Percentiles rank a stretch among this genome's conserved stretches.
These are phyloP conservation scores for Geranium incanum DNA, from an alignment of 441 rosid species.

Conservation along the genomic window DNA sequence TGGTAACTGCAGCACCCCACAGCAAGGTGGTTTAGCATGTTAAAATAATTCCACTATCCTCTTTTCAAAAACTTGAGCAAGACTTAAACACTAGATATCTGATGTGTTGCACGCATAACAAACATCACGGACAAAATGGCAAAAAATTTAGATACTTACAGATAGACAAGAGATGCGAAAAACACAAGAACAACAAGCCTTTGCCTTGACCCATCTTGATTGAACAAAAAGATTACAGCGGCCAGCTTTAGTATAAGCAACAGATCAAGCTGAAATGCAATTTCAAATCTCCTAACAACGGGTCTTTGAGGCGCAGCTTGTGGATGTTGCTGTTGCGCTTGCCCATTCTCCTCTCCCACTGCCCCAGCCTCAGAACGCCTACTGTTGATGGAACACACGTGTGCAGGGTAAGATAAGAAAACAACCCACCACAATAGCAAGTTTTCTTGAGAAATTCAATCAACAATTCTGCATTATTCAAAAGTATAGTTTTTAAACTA, in stretches of 20 bases:
- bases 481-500: background rate
- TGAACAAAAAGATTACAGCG: constrained; percentile 82
- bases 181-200: constrained; percentile 73
- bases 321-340: constrained; percentile 47
- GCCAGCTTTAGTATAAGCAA: constrained; percentile 83
- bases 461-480: background rate
- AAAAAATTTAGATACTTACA: constrained; percentile 48
- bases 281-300: constrained; percentile 74
- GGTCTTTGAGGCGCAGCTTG: constrained; percentile 64
- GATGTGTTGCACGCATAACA: constrained; percentile 4
- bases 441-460: background rate
- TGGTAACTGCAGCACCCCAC: constrained; percentile 58
- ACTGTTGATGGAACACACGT: constrained; percentile 25
- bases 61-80: background rate
- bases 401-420: constrained; percentile 10
- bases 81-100: background rate
- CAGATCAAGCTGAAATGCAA: constrained; percentile 87
- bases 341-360: constrained; percentile 39
- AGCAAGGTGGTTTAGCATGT: background rate
- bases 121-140: background rate
- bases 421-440: background rate
- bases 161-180: constrained; percentile 68
- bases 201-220: constrained; percentile 96
- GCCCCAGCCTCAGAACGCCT: constrained; percentile 37
- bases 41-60: background rate